Evolutionary conservation across 257 asterid genomes (phyloP), one percentile per base, ranked within the genome.

Genomic region (Scutellaria barbata): DNA sequence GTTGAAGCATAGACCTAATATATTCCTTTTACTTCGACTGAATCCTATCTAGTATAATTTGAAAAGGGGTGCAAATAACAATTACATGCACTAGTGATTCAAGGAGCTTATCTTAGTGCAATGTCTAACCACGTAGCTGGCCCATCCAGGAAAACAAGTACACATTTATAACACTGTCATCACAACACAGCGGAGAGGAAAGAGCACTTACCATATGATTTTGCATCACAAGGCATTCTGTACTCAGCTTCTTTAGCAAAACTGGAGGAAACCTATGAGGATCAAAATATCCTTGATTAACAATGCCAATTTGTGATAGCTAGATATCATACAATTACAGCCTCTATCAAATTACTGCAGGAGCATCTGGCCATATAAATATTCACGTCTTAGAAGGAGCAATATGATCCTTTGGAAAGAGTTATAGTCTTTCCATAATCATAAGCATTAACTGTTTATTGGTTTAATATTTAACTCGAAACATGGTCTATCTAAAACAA

Each of bases 181-280:
- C 71, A 56, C 16, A 30, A n/a, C 20, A 18, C 17, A 62, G 18
- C 48, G 33, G 43, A 53, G 63, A 8, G 25, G 73, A 74, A 55
- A 51, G 61, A 63, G 66, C 16, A 77, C 90, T 70, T 68, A 84
- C 96, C 68, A 75, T 82, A 67, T 87, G 96, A 78, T 84, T 81
- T 79, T 87, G 89, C 88, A 91, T 85, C 79, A 82, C 92, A 63
- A 89, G 87, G 83, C 95, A 85, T 74, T 91, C 91, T 62, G 83
- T 82, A 79, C 86, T 75, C 86, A 91, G 58, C 87, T 82, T 89
- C 80, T 76, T 76, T 33, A 89, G 70, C 83, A 91, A 78, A 77
- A 51, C 79, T 68, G 92, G 86, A 79, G 96, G 88, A 86, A 91
- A 91, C 75, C 97, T 91, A 82, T 77, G 73, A 58, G 40, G 55